Evolutionary conservation across 805 yeast genomes (phyloP), one percentile per base, ranked within the genome.

Genomic region (Candida piceae): DNA sequence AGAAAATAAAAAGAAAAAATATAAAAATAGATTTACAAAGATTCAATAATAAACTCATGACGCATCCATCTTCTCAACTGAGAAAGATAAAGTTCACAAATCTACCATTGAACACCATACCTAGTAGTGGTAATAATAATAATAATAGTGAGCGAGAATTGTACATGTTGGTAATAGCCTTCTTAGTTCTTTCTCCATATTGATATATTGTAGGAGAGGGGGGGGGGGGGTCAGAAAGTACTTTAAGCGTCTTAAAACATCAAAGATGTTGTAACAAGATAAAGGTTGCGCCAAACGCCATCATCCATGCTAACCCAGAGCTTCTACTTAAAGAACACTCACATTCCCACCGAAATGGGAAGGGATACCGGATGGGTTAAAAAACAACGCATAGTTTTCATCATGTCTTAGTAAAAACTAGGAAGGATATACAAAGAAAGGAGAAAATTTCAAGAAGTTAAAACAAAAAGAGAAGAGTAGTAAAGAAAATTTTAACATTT

Each of bases 391-490:
- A 72, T 69, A 72, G 75, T 62, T 63, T 69, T 74, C 80, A 74
- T 74, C 80, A 74, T 72, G 48, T 63, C 59, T 52, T 67, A 69
- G 63, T 72, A 70, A 73, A 74, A 74, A 78, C 74, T 74, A 76
- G 80, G 76, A 74, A 78, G 80, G 72, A 67, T 76, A 72, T 72
- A 68, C 57, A 31, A 61, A 59, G 57, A 55, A 54, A 40, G 46
- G 42, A 43, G 45, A 38, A 36, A 25, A 31, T 7, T 25, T 30
- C 29, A 25, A 34, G 36, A 26, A 18, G 16, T 20, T n/a, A n/a
- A n/a, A n/a, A n/a, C n/a, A n/a, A n/a, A n/a, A n/a, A n/a, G n/a
- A n/a, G n/a, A n/a, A n/a, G n/a, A n/a, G n/a, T n/a, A n/a, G n/a
- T n/a, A n/a, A n/a, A n/a, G n/a, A n/a, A n/a, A n/a, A n/a, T n/a